Conservation (phyloP, 305 asterid genomes). For the Fraxinus platypoda region DNA sequence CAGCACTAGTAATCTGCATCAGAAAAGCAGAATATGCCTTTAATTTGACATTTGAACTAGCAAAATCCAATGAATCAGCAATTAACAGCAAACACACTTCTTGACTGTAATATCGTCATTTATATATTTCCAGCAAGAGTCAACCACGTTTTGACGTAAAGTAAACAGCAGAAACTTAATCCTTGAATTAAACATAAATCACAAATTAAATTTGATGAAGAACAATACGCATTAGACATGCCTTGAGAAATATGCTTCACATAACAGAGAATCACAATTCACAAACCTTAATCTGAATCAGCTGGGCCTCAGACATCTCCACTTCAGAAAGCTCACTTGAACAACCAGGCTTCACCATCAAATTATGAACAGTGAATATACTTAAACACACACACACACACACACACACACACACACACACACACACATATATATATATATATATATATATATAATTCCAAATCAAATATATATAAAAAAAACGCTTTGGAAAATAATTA, state of each 20-base stretch:
- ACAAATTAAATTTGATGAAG: background rate
- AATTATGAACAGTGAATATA: conserved; percentile 1
- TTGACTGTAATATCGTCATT: background rate
- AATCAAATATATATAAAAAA: conserved; percentile 1
- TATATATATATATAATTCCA: background rate
- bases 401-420: no score
- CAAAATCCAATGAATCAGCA: conserved; percentile 14
- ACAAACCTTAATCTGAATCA: conserved; percentile 80
- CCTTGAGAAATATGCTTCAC: background rate
- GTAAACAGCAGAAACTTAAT: background rate
- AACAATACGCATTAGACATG: background rate
- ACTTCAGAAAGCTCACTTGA: conserved; percentile 75
- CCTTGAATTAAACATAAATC: background rate
- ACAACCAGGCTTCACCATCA: conserved; percentile 82
- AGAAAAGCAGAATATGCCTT: conserved; percentile 22
- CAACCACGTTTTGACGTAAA: background rate
- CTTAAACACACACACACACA: background rate
- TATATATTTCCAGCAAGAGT: background rate
- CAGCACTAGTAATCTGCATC: conserved; percentile 82
- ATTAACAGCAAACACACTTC: background rate
- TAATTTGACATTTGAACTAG: conserved; percentile 13
- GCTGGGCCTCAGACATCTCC: conserved; percentile 65
- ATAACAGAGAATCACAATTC: background rate
- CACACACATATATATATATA: background rate
- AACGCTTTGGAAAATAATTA: conserved; percentile 16